Evolutionary conservation across 2,329 filamentous ascomycete species (phyloP).

Genomic region (Aspergillus fructus): DNA sequence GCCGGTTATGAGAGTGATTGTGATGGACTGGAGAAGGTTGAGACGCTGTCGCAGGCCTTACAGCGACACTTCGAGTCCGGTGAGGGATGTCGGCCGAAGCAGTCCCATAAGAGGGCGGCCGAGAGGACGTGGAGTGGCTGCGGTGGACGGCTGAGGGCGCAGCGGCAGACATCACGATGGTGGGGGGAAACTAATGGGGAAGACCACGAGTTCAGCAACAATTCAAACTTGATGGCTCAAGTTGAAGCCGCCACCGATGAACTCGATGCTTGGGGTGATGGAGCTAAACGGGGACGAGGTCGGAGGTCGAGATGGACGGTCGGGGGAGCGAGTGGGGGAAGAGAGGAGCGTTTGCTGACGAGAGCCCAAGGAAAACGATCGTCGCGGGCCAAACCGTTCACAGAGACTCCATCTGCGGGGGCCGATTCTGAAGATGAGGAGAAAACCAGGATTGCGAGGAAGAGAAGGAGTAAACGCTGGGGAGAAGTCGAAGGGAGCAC

Average conservation of each 20-base stretch:
- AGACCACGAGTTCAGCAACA: slow-evolving; percentile 11
- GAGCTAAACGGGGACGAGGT: slow-evolving; percentile 14
- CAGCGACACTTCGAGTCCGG: slow-evolving; percentile 47
- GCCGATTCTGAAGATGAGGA: neutral
- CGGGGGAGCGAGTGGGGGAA: slow-evolving; percentile 23
- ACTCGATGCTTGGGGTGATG: slow-evolving; percentile 12
- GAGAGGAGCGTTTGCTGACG: slow-evolving; percentile 23
- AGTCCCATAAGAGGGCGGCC: slow-evolving; percentile 42
- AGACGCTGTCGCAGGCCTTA: slow-evolving; percentile 40
- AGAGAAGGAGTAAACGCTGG: slow-evolving; percentile 1
- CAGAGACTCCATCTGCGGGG: slow-evolving; percentile 17
- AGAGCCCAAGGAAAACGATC: slow-evolving; percentile 18
- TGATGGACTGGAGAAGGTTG: slow-evolving; percentile 34
- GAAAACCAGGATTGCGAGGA: slow-evolving; percentile 2
- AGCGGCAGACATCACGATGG: slow-evolving; percentile 45
- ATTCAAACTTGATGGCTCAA: slow-evolving; percentile 15
- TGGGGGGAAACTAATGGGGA: neutral
- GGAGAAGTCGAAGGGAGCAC: slow-evolving; percentile 9
- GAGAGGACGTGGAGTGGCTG: slow-evolving; percentile 51
- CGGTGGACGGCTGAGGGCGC: slow-evolving; percentile 49
- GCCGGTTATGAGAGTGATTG: slow-evolving; percentile 30
- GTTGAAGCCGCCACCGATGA: slow-evolving; percentile 10
- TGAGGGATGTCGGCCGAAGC: slow-evolving; percentile 45
- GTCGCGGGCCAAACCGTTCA: slow-evolving; percentile 16
- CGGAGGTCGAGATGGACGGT: slow-evolving; percentile 16